Conservation (phyloP, 768 basidiomycete genomes). For the Leccinum broughii region DNA sequence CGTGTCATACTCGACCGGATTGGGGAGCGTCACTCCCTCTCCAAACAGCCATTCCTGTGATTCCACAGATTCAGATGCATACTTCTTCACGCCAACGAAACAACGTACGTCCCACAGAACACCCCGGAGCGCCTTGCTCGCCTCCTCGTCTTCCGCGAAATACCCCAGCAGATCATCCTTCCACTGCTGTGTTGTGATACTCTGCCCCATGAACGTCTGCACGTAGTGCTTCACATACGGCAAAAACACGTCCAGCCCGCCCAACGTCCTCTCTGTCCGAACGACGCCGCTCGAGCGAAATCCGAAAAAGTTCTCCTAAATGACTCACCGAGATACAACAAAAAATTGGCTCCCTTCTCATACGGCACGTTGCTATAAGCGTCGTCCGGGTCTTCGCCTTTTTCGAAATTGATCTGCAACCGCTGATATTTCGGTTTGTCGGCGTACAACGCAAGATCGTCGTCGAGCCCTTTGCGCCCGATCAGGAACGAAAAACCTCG, state of each 20-base stretch:
- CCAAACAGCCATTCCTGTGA: slow-evolving; percentile 79
- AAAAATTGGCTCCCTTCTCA: slow-evolving; percentile 86
- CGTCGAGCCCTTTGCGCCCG: slow-evolving; percentile 67
- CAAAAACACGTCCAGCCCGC: slow-evolving; percentile 61
- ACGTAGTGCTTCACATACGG: slow-evolving; percentile 87
- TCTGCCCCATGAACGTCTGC: slow-evolving; percentile 75
- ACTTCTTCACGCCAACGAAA: background rate
- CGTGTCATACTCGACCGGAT: slow-evolving; percentile 71
- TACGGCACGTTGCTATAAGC: slow-evolving; percentile 78
- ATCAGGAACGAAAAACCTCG: slow-evolving; percentile 82
- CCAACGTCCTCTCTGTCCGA: slow-evolving; percentile 15
- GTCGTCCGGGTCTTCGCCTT: slow-evolving; percentile 77
- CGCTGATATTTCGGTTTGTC: slow-evolving; percentile 69
- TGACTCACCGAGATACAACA: slow-evolving; percentile 72
- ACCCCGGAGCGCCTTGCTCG: slow-evolving; percentile 60
- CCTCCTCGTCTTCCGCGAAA: slow-evolving; percentile 56
- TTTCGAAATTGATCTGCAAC: slow-evolving; percentile 71
- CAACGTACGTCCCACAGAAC: slow-evolving; percentile 77
- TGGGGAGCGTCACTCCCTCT: slow-evolving; percentile 72
- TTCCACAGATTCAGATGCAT: background rate
- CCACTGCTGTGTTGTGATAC: slow-evolving; percentile 85
- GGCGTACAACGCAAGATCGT: slow-evolving; percentile 62
- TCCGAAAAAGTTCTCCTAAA: background rate
- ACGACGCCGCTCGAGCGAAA: background rate
- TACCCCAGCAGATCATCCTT: slow-evolving; percentile 75